Evolutionary conservation across 192 early-diverging fungal species (phyloP).

Genomic region (Geranomyces michiganensis): DNA sequence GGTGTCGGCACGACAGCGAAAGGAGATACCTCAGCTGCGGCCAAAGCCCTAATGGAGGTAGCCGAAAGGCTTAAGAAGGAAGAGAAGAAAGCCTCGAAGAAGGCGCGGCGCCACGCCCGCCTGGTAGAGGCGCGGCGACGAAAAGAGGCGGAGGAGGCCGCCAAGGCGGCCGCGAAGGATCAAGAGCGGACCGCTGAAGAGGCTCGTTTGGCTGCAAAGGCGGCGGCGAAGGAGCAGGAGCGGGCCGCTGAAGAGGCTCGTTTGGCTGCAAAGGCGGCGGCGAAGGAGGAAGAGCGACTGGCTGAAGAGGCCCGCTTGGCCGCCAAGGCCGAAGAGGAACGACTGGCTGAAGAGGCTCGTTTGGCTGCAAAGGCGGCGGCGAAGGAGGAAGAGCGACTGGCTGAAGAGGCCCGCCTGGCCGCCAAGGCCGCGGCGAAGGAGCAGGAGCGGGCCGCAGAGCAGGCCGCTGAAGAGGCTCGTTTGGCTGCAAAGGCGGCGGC

Average conservation of each 20-base stretch:
- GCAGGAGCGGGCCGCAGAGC: not conserved
- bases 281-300: not conserved
- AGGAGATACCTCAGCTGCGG: too few relatives aligned
- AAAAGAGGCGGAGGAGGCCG: not conserved
- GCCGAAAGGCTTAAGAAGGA: too few relatives aligned
- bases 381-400: not conserved
- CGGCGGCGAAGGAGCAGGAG: conserved; percentile 3
- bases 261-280: not conserved
- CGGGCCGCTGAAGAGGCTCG: not conserved
- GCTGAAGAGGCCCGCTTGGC: not conserved
- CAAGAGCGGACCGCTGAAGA: too few relatives aligned
- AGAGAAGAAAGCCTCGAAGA: too few relatives aligned
- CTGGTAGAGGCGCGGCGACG: not conserved
- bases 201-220: not conserved
- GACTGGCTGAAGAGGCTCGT: not conserved
- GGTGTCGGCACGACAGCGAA: too few relatives aligned
- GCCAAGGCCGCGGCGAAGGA: not conserved
- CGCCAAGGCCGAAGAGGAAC: conserved; percentile 6
- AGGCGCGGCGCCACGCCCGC: not conserved
- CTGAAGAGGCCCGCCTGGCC: not conserved
- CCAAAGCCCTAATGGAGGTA: too few relatives aligned
- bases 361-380: not conserved
- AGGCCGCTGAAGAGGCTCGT: not conserved
- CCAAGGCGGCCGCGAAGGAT: not conserved
- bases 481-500: not conserved